Percentiles rank a stretch among this genome's conserved stretches.
phyloP scores from a whole-genome alignment of 768 basidiomycete species.

The Imleria badia region DNA sequence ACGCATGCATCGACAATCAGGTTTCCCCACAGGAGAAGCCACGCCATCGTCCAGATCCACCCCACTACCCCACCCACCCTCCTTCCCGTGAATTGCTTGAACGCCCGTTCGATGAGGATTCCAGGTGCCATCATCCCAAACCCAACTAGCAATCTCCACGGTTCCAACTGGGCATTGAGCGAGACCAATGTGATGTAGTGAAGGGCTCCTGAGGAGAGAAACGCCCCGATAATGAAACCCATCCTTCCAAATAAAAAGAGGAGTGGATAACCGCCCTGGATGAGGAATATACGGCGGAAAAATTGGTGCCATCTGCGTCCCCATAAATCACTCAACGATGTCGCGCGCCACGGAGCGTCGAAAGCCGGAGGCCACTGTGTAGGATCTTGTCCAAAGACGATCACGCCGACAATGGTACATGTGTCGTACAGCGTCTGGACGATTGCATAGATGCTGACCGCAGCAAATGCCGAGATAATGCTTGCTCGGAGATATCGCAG shows the following conservation, averaged over 20 bases:
- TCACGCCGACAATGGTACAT: not conserved
- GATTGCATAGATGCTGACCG: not conserved
- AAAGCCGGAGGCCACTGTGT: not conserved
- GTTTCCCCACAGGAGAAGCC: not conserved
- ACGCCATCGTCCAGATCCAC: not conserved
- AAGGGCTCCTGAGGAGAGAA: not conserved
- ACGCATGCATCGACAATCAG: not conserved
- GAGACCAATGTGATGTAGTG: not conserved
- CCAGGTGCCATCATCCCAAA: not conserved
- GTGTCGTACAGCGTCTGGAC: not conserved
- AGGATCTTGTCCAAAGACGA: not conserved
- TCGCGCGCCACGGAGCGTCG: conserved; percentile 1
- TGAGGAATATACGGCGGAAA: not conserved
- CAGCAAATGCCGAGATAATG: not conserved
- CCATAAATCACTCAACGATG: not conserved
- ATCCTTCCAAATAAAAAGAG: not conserved
- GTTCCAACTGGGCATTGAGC: not conserved
- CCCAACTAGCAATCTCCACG: not conserved
- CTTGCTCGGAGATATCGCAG: not conserved
- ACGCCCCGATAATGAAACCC: not conserved
- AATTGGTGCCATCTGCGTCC: not conserved
- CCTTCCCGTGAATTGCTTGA: not conserved
- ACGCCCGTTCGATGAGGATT: not conserved
- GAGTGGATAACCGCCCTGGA: not conserved
- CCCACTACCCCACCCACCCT: not conserved